Base-by-base conservation (phyloP, 768 basidiomycete species). In the Collybia sordida region DNA sequence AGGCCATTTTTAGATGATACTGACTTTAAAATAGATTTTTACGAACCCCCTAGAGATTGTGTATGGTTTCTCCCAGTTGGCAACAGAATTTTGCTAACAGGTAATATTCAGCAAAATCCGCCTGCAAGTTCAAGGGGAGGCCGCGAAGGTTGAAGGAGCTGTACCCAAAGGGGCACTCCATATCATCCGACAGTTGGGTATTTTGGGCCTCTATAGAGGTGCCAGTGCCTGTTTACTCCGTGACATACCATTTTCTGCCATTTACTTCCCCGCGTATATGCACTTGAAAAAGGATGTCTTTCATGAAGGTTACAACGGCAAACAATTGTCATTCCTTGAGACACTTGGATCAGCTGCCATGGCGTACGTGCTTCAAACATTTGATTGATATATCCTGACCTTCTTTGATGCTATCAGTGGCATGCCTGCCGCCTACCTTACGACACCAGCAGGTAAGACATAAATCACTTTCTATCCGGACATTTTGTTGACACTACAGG, bases 1-100 rank as follows among this genome's bases (percentile, higher is more conserved):
- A 31, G 47, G 22, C 54, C 45, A 23, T 39, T 35, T 51, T 45
- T 22, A 28, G 22, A 25, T 43, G 34, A 37, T 48, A 28, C 42
- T 56, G 11, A 59, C 50, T 38, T 25, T 36, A 19, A 24, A 63
- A 27, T 56, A 98, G 94, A 74, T 96, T 47, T 98, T 99, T 65
- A 99, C 97, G 24, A 99, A 98, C 66, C 97, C 97, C 39, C 71
- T 99, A 52, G 93, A 96, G 70, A 95, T 95, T 69, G 90, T 93
- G 91, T 93, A 81, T 53, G 87, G 54, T 12, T 39, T 11, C 15
- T 5, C 54, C 28, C 21, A 11, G 28, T 27, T 51, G 35, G 21
- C 38, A 49, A 42, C 18, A 37, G 46, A 49, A 25, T 40, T 28
- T 49, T 39, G 40, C 56, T 54, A 15, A 50, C 42, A 21, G 49